phyloP scores from a whole-genome alignment of 257 asterid genomes.

The Gentiana dahurica region DNA sequence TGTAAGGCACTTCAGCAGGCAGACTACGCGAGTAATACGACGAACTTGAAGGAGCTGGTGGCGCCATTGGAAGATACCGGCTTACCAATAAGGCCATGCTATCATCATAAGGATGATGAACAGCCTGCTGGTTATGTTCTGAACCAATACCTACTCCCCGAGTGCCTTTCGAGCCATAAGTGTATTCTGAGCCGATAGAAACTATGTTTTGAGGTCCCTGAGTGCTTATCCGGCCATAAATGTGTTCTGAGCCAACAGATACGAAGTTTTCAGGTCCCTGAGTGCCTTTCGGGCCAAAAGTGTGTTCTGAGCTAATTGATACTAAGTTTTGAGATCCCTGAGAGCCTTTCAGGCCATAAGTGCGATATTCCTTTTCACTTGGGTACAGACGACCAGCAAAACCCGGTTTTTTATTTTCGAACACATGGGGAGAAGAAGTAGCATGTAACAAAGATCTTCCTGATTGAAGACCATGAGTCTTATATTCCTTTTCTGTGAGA shows the following conservation, averaged over 20 bases:
- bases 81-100: constrained; percentile 59
- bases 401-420: constrained; percentile 27
- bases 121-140: constrained; percentile 13
- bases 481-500: constrained; percentile 66
- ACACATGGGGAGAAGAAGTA: constrained; percentile 8
- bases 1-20: constrained; percentile 24
- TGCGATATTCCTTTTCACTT: constrained; percentile 45
- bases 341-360: constrained; percentile 41
- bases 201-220: too few relatives aligned
- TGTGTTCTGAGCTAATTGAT: too few relatives aligned
- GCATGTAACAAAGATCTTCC: constrained; percentile 30
- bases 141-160: constrained; percentile 15
- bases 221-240: too few relatives aligned
- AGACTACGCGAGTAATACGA: constrained; percentile 18
- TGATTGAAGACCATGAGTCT: constrained; percentile 57
- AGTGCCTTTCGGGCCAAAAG: too few relatives aligned
- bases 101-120: constrained; percentile 44
- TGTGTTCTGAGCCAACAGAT: too few relatives aligned
- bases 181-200: too few relatives aligned
- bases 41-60: constrained; percentile 18
- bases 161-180: too few relatives aligned
- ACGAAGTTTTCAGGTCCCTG: too few relatives aligned
- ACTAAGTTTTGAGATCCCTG: constrained; percentile 9
- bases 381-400: constrained; percentile 24
- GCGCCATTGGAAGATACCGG: constrained; percentile 44